Conservation (phyloP, 2,329 filamentous ascomycete species). For the Dactylella cylindrospora region DNA sequence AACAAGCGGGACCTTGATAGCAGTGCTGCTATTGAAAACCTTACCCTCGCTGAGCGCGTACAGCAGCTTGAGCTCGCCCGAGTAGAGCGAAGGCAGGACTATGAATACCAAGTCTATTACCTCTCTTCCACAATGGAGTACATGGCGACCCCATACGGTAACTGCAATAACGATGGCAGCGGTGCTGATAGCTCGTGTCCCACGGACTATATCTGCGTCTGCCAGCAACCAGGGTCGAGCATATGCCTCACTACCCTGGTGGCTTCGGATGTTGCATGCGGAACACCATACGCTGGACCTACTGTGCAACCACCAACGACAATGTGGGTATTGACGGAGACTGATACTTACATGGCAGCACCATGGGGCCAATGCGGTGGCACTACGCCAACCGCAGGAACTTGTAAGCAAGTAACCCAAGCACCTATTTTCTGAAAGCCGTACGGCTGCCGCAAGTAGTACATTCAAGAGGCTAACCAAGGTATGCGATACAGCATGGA, state of each 20-base stretch:
- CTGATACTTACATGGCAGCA: constrained; percentile 14
- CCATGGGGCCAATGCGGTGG: constrained; percentile 40
- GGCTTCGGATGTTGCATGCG: constrained; percentile 2
- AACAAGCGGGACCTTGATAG: too few relatives aligned
- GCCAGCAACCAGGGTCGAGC: constrained; percentile 9
- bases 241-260: constrained; percentile 22
- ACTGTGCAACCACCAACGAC: neutral
- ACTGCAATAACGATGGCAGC: constrained; percentile 1
- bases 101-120: too few relatives aligned
- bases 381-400: neutral
- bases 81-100: too few relatives aligned
- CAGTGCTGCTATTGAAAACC: too few relatives aligned
- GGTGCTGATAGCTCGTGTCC: constrained; percentile 32
- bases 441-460: too few relatives aligned
- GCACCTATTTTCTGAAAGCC: too few relatives aligned
- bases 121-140: too few relatives aligned
- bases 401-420: constrained; percentile 8
- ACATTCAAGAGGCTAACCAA: neutral
- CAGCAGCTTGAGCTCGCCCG: too few relatives aligned
- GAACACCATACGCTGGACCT: constrained; percentile 9
- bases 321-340: constrained; percentile 16
- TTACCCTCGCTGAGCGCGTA: too few relatives aligned
- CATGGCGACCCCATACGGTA: constrained; percentile 30
- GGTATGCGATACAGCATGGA: constrained; percentile 13
- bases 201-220: constrained; percentile 21